phyloP scores from a whole-genome alignment of 2,329 filamentous ascomycete genomes.

The Colletotrichum sp. region DNA sequence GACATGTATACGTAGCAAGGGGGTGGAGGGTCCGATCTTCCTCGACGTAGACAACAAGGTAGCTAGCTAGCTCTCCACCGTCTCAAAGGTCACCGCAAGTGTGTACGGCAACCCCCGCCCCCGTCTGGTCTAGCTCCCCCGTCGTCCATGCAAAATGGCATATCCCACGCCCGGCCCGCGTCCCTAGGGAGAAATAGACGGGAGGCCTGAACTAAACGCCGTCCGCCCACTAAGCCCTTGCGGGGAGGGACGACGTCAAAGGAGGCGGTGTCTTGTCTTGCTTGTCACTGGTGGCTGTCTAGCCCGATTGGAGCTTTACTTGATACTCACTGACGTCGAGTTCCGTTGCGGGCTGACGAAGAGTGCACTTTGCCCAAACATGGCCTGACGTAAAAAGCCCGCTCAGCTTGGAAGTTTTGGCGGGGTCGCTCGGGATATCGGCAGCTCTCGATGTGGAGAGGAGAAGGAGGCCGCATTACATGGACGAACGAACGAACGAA shows the following conservation, averaged over 20 bases:
- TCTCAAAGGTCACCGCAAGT: not conserved
- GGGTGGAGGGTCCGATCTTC: not conserved
- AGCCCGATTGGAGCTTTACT: not conserved
- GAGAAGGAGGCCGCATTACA: not conserved
- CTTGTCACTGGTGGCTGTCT: not conserved
- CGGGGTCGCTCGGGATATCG: slow-evolving; percentile 8
- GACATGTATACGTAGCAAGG: not conserved
- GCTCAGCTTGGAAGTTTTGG: not conserved
- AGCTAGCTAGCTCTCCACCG: not conserved
- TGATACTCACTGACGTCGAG: not conserved
- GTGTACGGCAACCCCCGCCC: not conserved
- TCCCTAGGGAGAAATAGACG: not conserved
- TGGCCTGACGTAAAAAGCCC: slow-evolving; percentile 3
- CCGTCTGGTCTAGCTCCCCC: not conserved
- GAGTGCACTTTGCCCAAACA: not conserved
- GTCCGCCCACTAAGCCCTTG: not conserved
- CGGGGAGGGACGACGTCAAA: not conserved
- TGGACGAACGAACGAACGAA: not conserved
- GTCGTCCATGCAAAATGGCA: not conserved
- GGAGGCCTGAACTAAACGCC: not conserved
- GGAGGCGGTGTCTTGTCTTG: not conserved
- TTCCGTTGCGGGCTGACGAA: not conserved
- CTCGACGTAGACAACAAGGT: not conserved
- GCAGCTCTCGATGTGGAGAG: not conserved
- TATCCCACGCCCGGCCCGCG: not conserved